phyloP scores from a whole-genome alignment of 2,329 filamentous ascomycete genomes.

The Ophiostoma perfectum region DNA sequence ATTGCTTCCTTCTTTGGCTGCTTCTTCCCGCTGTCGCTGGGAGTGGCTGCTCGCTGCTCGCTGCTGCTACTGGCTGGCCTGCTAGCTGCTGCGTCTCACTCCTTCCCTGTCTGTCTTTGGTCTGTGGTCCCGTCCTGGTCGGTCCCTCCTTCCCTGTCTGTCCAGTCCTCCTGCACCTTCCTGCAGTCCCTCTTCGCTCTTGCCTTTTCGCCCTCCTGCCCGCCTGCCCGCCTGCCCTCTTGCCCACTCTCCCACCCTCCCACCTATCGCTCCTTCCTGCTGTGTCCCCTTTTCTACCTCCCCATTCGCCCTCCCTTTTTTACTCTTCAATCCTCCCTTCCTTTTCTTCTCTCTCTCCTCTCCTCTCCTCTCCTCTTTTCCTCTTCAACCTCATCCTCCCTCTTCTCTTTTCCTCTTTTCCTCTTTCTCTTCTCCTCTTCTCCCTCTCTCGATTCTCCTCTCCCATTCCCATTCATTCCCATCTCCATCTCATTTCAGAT shows the following conservation, averaged over 20 bases:
- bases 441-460: background rate
- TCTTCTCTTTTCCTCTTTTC: background rate
- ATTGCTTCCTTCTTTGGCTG: background rate
- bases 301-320: background rate
- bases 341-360: constrained; percentile 12
- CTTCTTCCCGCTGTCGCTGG: too few species aligned
- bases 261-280: constrained; percentile 14
- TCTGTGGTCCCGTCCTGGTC: background rate
- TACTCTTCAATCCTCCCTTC: constrained; percentile 12
- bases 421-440: constrained; percentile 16
- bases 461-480: constrained; percentile 6
- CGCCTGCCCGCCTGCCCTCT: background rate
- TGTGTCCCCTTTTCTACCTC: constrained; percentile 7
- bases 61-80: background rate
- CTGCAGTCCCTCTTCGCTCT: constrained; percentile 5
- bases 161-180: background rate
- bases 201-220: constrained; percentile 30
- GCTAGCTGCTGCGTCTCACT: background rate
- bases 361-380: constrained; percentile 1
- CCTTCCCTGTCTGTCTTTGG: background rate
- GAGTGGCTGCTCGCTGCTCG: background rate
- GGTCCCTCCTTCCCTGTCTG: constrained; percentile 1
- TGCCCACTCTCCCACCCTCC: background rate
- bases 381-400: constrained; percentile 11
- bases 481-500: constrained; percentile 16